Evolutionary conservation across 192 early-diverging fungal species (phyloP).

Genomic region (Mortierella claussenii): DNA sequence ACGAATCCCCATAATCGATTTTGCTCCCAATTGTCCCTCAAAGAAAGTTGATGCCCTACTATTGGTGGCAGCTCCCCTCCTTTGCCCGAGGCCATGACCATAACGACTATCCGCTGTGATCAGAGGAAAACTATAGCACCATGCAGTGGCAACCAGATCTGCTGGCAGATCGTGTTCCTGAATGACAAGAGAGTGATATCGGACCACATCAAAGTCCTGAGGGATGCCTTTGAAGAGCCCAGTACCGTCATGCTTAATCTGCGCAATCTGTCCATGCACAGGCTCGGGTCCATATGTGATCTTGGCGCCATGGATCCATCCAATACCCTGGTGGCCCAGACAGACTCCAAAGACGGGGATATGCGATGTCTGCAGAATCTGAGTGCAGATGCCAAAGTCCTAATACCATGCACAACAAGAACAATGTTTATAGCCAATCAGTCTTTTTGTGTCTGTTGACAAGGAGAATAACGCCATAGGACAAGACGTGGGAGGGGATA

Average conservation of each 20-base stretch:
- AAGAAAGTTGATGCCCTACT: background rate
- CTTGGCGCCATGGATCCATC: constrained; percentile 50
- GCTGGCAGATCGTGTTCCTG: constrained; percentile 68
- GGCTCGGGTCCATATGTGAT: constrained; percentile 74
- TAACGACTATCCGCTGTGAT: constrained; percentile 51
- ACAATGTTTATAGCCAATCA: no score
- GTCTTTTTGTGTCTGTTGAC: no score
- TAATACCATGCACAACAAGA: no score
- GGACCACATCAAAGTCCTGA: constrained; percentile 75
- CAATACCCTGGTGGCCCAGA: constrained; percentile 94
- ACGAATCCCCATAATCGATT: constrained; percentile 82
- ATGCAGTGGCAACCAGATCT: constrained; percentile 71
- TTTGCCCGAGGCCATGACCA: no score
- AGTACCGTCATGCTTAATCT: constrained; percentile 52
- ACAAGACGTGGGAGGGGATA: no score
- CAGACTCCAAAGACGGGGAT: constrained; percentile 92
- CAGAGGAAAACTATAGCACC: constrained; percentile 56
- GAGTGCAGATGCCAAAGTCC: constrained; percentile 85
- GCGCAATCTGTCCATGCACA: constrained; percentile 86
- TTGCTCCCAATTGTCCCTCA: background rate
- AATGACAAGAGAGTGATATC: constrained; percentile 93
- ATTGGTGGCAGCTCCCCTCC: constrained; percentile 9
- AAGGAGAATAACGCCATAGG: no score
- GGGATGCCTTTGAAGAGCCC: constrained; percentile 71
- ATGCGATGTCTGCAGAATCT: constrained; percentile 61